Conservation (phyloP, 768 basidiomycete species). For the Crassisporium funariophilum region DNA sequence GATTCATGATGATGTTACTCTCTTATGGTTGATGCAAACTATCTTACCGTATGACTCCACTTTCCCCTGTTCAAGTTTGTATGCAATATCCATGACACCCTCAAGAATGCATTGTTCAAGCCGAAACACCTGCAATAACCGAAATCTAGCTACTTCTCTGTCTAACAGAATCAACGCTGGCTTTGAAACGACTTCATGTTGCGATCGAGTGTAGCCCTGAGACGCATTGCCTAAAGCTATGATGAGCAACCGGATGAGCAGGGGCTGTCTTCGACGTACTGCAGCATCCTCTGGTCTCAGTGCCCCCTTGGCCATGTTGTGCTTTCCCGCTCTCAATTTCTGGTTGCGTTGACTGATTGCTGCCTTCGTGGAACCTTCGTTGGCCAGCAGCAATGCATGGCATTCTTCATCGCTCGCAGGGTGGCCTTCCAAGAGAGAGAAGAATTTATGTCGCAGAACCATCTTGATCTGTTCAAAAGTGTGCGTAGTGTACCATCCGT, state of each 20-base stretch:
- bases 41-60: slow-evolving; percentile 6
- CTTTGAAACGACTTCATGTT: slow-evolving; percentile 43
- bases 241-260: neutral
- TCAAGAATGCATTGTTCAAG: neutral
- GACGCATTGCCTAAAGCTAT: slow-evolving; percentile 57
- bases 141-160: neutral
- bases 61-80: neutral
- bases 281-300: slow-evolving; percentile 82
- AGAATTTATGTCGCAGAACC: slow-evolving; percentile 84
- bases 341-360: slow-evolving; percentile 46
- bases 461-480: slow-evolving; percentile 83
- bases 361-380: slow-evolving; percentile 41
- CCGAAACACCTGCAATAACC: too few species aligned
- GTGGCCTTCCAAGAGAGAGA: slow-evolving; percentile 73
- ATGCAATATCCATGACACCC: neutral
- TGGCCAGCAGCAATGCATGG: slow-evolving; percentile 54
- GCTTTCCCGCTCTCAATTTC: slow-evolving; percentile 66
- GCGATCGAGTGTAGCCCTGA: slow-evolving; percentile 66
- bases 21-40: neutral
- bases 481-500: slow-evolving; percentile 86
- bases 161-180: slow-evolving; percentile 21
- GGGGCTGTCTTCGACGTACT: slow-evolving; percentile 43
- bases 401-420: slow-evolving; percentile 76
- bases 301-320: slow-evolving; percentile 90
- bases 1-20: slow-evolving; percentile 35